A percentile compares a stretch with the other conserved stretches of the same genome.
These are phyloP conservation scores for Apiospora hydei DNA, from an alignment of 2,329 filamentous ascomycete genomes.

Conservation along the genomic window DNA sequence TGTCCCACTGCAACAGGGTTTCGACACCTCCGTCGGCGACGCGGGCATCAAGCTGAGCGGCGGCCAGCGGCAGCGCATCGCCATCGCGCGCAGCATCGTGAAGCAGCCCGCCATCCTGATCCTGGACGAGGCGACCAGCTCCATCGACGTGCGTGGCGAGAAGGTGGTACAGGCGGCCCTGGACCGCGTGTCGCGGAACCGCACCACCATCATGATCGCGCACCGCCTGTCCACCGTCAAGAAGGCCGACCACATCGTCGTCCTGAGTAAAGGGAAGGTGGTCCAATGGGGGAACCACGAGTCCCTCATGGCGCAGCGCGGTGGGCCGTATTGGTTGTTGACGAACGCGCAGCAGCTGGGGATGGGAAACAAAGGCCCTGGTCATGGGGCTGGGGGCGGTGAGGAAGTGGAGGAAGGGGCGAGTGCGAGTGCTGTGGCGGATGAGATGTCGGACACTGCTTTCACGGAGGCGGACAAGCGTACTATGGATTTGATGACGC, in stretches of 20 bases:
- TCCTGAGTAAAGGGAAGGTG: slow-evolving; percentile 83
- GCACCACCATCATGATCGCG: slow-evolving; percentile 63
- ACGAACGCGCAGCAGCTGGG: slow-evolving; percentile 61
- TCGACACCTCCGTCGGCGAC: slow-evolving; percentile 49
- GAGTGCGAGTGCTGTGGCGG: neutral
- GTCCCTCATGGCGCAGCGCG: slow-evolving; percentile 70
- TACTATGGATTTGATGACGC: slow-evolving; percentile 74
- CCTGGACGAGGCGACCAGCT: slow-evolving; percentile 72
- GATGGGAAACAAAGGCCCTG: too few species aligned
- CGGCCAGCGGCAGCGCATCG: slow-evolving; percentile 72
- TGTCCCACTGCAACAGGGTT: slow-evolving; percentile 67
- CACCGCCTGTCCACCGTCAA: slow-evolving; percentile 86
- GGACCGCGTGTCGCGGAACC: slow-evolving; percentile 52
- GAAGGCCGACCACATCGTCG: slow-evolving; percentile 93
- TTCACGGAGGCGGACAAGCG: slow-evolving; percentile 59
- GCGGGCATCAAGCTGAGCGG: slow-evolving; percentile 60
- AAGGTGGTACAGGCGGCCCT: slow-evolving; percentile 63
- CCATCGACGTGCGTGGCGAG: slow-evolving; percentile 68
- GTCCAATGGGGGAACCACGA: slow-evolving; percentile 92
- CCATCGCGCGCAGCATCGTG: slow-evolving; percentile 71
- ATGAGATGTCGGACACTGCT: slow-evolving; percentile 27
- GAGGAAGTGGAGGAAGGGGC: neutral
- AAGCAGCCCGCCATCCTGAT: slow-evolving; percentile 70
- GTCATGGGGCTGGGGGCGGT: neutral
- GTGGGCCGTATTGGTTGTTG: slow-evolving; percentile 80